Evolutionary conservation across 306 rosid species (phyloP), one percentile per base, ranked within the genome.

Genomic region (Trichosanthes cucumerina): DNA sequence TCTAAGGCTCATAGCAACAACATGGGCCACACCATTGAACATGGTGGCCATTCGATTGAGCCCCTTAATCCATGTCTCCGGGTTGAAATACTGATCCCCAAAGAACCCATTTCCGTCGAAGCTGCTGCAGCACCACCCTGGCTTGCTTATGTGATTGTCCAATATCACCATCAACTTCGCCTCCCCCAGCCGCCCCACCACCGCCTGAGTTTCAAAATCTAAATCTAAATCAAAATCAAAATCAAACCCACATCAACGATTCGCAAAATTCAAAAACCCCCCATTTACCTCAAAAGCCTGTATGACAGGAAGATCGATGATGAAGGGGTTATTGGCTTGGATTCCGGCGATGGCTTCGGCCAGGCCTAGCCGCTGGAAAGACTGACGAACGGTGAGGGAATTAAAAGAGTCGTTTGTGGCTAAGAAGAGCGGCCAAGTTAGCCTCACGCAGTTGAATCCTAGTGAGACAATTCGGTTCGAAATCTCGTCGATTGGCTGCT

Each of bases 401-500:
- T 88, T 87, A 7, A 95, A 86, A 5, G 97, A 84, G 4, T 88
- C 89, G 53, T 92, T 86, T 31, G 95, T 90, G 39, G 81, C 60
- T 33, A 95, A 64, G 44, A 79, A 76, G 23, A 85, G 81, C 0
- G 98, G 98, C 97, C 97, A 95, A 70, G 98, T 92, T 49, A 95
- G 92, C 76, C 98, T 86, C 7, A 92, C 98, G 81, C 98, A 95
- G 85, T 95, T 95, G 80, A 95, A 92, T 24, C 98, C 98, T 85
- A 92, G 81, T 10, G 88, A 78, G 26, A 66, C 59, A 15, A 95
- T 85, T 2, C 78, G 81, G n/a, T 44, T 50, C 0, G 97, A 83
- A 24, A 95, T 88, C 33, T 38, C 81, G 47, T 87, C 97, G 75
- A 91, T 24, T 0, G 97, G 97, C 81, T 87, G 84, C 81, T 89